Conservation (phyloP, 345 rosid species). For the Viola odorata region DNA sequence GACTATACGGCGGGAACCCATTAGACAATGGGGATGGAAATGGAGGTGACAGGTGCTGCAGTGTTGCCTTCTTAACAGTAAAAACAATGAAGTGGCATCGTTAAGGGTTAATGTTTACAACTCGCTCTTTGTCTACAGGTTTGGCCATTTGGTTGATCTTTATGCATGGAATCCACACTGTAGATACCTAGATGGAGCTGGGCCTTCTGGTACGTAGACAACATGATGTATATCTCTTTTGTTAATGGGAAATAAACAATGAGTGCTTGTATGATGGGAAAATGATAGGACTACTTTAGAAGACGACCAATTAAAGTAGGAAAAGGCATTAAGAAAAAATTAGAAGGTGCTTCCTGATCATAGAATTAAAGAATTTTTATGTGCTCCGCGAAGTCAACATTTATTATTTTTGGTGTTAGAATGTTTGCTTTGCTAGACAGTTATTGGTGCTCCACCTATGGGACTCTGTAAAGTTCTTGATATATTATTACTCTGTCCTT, state of each 20-base stretch:
- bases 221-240: neutral
- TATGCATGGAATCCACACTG: slow-evolving; percentile 97
- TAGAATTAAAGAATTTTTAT: slow-evolving; percentile 9
- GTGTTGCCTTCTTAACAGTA: slow-evolving; percentile 3
- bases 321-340: slow-evolving; percentile 24
- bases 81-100: neutral
- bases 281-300: slow-evolving; percentile 14
- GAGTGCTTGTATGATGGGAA: slow-evolving; percentile 9
- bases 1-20: slow-evolving; percentile 87
- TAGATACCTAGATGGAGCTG: slow-evolving; percentile 76
- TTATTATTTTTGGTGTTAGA: slow-evolving; percentile 14
- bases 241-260: slow-evolving; percentile 1
- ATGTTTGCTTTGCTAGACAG: slow-evolving; percentile 9
- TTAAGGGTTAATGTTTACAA: neutral
- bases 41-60: slow-evolving; percentile 84
- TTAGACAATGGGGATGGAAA: slow-evolving; percentile 70
- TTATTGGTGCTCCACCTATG: slow-evolving; percentile 7
- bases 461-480: slow-evolving; percentile 17
- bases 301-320: slow-evolving; percentile 22
- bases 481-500: slow-evolving; percentile 10
- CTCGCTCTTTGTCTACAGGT: slow-evolving; percentile 38
- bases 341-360: slow-evolving; percentile 6
- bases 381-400: slow-evolving; percentile 17
- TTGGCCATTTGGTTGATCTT: slow-evolving; percentile 81
- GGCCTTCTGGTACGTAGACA: slow-evolving; percentile 71